phyloP scores from a whole-genome alignment of 768 basidiomycete genomes.

The Crucibulum laeve region DNA sequence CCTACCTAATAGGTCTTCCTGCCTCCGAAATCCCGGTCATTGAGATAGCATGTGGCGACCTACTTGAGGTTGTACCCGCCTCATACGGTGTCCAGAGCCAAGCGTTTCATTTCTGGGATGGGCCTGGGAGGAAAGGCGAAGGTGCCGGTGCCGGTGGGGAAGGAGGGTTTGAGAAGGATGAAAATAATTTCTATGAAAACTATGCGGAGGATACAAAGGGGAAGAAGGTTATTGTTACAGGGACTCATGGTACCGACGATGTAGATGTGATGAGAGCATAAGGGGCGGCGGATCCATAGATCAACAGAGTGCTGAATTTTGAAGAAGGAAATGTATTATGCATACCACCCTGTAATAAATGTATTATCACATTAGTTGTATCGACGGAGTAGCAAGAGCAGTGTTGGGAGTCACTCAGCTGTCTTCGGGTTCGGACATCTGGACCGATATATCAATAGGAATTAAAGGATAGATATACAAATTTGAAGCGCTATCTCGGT shows the following conservation, averaged over 20 bases:
- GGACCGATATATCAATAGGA: too few relatives aligned
- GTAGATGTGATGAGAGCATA: neutral
- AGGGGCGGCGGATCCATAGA: neutral
- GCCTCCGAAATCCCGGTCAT: constrained; percentile 97
- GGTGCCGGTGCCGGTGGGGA: constrained; percentile 22
- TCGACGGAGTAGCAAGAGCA: too few relatives aligned
- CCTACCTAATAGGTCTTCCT: constrained; percentile 90
- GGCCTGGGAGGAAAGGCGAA: constrained; percentile 59
- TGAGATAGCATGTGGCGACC: constrained; percentile 92
- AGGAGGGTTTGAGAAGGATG: constrained; percentile 41
- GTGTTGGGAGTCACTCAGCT: too few relatives aligned
- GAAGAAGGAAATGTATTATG: too few relatives aligned
- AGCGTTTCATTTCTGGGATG: constrained; percentile 91
- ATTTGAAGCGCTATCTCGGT: too few relatives aligned
- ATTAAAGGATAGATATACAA: too few relatives aligned
- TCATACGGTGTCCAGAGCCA: constrained; percentile 88
- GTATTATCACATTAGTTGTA: too few relatives aligned
- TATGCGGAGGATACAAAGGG: constrained; percentile 75
- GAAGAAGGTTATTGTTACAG: constrained; percentile 24
- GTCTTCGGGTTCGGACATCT: too few relatives aligned
- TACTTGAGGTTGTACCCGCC: constrained; percentile 89
- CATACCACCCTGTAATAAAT: too few relatives aligned
- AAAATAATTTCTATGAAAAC: constrained; percentile 85
- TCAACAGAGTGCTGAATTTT: too few relatives aligned
- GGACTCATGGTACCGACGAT: neutral